phyloP scores from a whole-genome alignment of 2,329 filamentous ascomycete genomes.

The Pseudogymnoascus sp. region DNA sequence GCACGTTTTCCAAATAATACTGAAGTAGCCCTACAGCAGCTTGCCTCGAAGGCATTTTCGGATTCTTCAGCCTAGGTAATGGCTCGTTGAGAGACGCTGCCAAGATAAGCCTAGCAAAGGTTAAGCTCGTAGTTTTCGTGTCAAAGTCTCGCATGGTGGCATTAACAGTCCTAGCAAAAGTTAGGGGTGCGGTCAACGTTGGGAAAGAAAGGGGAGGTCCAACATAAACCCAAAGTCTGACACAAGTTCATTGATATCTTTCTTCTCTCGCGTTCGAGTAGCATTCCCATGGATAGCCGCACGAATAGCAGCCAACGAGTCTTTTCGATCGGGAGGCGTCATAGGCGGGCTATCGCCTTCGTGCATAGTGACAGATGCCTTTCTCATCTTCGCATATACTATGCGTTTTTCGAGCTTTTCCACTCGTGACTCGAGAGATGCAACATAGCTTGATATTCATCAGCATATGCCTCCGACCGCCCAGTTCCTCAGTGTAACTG shows the following conservation, averaged over 20 bases:
- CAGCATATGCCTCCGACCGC: slow-evolving; percentile 10
- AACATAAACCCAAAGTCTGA: slow-evolving; percentile 90
- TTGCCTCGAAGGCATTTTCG: slow-evolving; percentile 62
- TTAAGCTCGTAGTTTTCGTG: slow-evolving; percentile 79
- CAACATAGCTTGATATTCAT: slow-evolving; percentile 61
- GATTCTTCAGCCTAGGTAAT: slow-evolving; percentile 53
- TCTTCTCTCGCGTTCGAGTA: slow-evolving; percentile 61
- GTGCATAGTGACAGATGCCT: slow-evolving; percentile 59
- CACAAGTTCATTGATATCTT: slow-evolving; percentile 82
- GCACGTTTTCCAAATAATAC: slow-evolving; percentile 78
- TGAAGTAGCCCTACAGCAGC: slow-evolving; percentile 62
- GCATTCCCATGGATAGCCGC: slow-evolving; percentile 58
- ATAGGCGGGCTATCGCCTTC: slow-evolving; percentile 44
- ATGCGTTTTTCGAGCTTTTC: slow-evolving; percentile 80
- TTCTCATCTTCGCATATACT: slow-evolving; percentile 59
- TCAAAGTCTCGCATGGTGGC: slow-evolving; percentile 92
- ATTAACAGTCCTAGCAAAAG: slow-evolving; percentile 65
- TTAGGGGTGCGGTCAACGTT: slow-evolving; percentile 5
- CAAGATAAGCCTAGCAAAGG: slow-evolving; percentile 79
- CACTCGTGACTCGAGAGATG: slow-evolving; percentile 83
- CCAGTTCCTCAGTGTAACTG: slow-evolving; percentile 16
- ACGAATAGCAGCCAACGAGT: slow-evolving; percentile 53
- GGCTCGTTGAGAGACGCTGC: slow-evolving; percentile 71
- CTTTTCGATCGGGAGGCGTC: slow-evolving; percentile 47
- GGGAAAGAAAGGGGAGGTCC: slow-evolving; percentile 27